Evolutionary conservation across 2,329 filamentous ascomycete genomes (phyloP).

Genomic region (Phoma sp.): DNA sequence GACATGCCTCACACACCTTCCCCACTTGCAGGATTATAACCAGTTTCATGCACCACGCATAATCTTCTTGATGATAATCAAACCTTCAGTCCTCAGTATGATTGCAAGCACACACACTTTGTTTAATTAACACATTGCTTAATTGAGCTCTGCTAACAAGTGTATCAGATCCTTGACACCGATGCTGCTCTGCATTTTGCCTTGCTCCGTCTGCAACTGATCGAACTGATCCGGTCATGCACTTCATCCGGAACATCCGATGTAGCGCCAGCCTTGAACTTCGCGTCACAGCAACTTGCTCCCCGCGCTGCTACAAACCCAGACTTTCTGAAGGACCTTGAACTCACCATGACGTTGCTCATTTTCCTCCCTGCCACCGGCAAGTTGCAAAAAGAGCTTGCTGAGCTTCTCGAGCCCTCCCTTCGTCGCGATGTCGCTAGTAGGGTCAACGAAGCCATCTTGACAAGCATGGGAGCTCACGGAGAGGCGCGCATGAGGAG

Average conservation of each 20-base stretch:
- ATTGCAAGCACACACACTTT: conserved; percentile 48
- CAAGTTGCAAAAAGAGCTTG: conserved; percentile 75
- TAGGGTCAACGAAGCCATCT: conserved; percentile 86
- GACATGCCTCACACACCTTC: not conserved
- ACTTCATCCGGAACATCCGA: conserved; percentile 70
- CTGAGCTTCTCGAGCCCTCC: conserved; percentile 76
- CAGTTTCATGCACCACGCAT: conserved; percentile 99
- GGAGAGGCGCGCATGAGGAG: conserved; percentile 82
- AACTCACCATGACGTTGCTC: conserved; percentile 89
- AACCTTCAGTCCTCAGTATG: conserved; percentile 87
- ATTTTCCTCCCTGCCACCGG: conserved; percentile 76
- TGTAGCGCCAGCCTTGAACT: conserved; percentile 79
- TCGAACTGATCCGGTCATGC: conserved; percentile 86
- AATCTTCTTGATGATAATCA: conserved; percentile 90
- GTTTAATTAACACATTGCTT: conserved; percentile 12
- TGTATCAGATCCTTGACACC: conserved; percentile 78
- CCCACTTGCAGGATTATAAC: conserved; percentile 85
- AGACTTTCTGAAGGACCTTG: conserved; percentile 83
- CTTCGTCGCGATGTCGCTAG: conserved; percentile 84
- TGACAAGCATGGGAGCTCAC: conserved; percentile 72
- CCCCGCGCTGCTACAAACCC: conserved; percentile 82
- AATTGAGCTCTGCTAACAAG: conserved; percentile 30
- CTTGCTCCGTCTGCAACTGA: conserved; percentile 85
- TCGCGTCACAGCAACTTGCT: conserved; percentile 85
- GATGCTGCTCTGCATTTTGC: conserved; percentile 87